Percentiles rank a stretch among this genome's conserved stretches.
phyloP scores from a whole-genome alignment of 495 filamentous ascomycete species.

The Trichocladium antarcticum region DNA sequence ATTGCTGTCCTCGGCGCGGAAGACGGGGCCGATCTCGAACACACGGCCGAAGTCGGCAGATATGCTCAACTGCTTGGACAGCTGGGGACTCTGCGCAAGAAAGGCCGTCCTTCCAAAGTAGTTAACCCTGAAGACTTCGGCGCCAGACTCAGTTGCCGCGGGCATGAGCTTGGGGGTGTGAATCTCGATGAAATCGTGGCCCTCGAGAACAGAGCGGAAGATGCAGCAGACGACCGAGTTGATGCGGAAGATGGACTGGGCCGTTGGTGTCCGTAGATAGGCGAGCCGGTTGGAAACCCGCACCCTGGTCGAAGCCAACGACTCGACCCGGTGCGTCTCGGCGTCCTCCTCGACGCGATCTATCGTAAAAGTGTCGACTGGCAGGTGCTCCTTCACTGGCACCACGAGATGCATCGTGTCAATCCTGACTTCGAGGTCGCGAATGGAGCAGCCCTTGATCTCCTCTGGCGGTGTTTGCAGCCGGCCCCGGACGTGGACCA shows the following conservation, averaged over 20 bases:
- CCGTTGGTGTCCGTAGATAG: slow-evolving; percentile 72
- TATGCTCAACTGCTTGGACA: slow-evolving; percentile 92
- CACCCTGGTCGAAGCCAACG: slow-evolving; percentile 31
- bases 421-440: slow-evolving; percentile 68
- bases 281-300: slow-evolving; percentile 73
- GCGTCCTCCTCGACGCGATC: slow-evolving; percentile 31
- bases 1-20: slow-evolving; percentile 94
- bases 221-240: slow-evolving; percentile 60
- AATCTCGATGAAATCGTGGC: slow-evolving; percentile 77
- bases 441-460: slow-evolving; percentile 67
- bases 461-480: slow-evolving; percentile 64
- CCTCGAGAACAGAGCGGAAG: slow-evolving; percentile 67
- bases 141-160: slow-evolving; percentile 83
- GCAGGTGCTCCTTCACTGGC: slow-evolving; percentile 52
- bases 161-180: slow-evolving; percentile 87
- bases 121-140: slow-evolving; percentile 85
- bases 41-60: slow-evolving; percentile 85
- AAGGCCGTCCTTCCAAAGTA: slow-evolving; percentile 88
- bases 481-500: slow-evolving; percentile 66
- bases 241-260: slow-evolving; percentile 82
- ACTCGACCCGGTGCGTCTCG: slow-evolving; percentile 34
- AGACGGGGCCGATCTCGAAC: slow-evolving; percentile 90
- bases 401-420: slow-evolving; percentile 60
- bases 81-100: slow-evolving; percentile 84
- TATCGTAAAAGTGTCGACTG: slow-evolving; percentile 52